Evolutionary conservation across 371 early-diverging fungal species (phyloP).

Genomic region (Haplosporangium sp.): DNA sequence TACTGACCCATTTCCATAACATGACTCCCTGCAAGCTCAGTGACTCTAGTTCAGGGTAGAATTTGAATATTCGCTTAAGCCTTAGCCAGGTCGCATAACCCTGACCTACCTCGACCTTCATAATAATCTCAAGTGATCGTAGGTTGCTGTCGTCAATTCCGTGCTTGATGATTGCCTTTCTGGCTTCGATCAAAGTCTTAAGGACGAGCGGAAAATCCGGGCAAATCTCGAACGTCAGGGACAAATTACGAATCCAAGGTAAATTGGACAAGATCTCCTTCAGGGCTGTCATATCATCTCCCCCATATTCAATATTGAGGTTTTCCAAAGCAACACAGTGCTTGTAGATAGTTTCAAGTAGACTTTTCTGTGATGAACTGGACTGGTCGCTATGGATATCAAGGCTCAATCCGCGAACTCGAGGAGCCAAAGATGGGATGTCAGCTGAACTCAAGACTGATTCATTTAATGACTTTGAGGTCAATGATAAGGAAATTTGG

Average conservation of each 20-base stretch:
- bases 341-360: slow-evolving; percentile 10
- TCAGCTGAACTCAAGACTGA: background rate
- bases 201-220: background rate
- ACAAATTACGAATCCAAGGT: slow-evolving; percentile 5
- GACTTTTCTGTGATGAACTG: background rate
- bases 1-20: too few relatives aligned
- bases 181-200: background rate
- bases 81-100: background rate
- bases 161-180: background rate
- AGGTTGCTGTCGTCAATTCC: background rate
- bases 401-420: slow-evolving; percentile 7
- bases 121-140: background rate
- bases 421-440: background rate
- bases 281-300: slow-evolving; percentile 4
- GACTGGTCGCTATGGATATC: background rate
- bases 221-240: slow-evolving; percentile 9
- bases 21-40: background rate
- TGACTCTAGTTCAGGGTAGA: background rate
- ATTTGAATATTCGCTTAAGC: background rate
- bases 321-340: background rate
- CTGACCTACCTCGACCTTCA: background rate
- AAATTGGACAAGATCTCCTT: slow-evolving; percentile 2
- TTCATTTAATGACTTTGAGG: background rate
- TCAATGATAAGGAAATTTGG: slow-evolving; percentile 10
- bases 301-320: slow-evolving; percentile 18